phyloP scores from a whole-genome alignment of 2,329 filamentous ascomycete genomes.

The Drechslera avenae region DNA sequence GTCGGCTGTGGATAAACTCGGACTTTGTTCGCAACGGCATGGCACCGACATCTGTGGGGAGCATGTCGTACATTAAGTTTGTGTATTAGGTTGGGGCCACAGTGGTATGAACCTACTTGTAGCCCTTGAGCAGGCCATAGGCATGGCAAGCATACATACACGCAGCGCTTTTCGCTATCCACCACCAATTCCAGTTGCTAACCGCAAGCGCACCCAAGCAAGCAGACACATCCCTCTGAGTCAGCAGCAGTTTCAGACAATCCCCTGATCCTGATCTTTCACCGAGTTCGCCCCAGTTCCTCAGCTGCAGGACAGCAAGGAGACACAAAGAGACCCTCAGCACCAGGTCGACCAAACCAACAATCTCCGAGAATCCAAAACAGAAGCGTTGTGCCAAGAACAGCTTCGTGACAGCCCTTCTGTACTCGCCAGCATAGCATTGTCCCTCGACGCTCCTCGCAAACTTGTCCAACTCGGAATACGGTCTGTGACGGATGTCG shows the following conservation, averaged over 20 bases:
- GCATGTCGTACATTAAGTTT: too few relatives aligned
- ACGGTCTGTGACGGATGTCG: slow-evolving; percentile 47
- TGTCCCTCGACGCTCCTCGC: slow-evolving; percentile 26
- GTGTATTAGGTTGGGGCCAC: too few relatives aligned
- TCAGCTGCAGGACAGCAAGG: slow-evolving; percentile 32
- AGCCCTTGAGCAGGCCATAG: slow-evolving; percentile 39
- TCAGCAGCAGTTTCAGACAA: background rate
- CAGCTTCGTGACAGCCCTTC: slow-evolving; percentile 46
- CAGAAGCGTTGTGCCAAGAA: slow-evolving; percentile 51
- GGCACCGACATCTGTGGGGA: background rate
- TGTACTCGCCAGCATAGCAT: slow-evolving; percentile 40
- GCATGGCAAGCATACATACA: slow-evolving; percentile 26
- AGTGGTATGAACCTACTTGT: slow-evolving; percentile 16
- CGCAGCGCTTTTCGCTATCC: slow-evolving; percentile 5
- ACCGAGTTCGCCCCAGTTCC: slow-evolving; percentile 6
- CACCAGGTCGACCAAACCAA: slow-evolving; percentile 74
- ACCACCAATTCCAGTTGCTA: slow-evolving; percentile 11
- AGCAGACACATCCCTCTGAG: background rate
- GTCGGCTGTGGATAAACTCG: background rate
- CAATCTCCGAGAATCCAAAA: slow-evolving; percentile 45
- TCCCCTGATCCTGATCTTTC: background rate
- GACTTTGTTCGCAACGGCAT: background rate
- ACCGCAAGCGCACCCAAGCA: background rate
- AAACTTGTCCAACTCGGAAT: slow-evolving; percentile 50
- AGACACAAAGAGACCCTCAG: slow-evolving; percentile 65